Evolutionary conservation across 805 yeast genomes (phyloP).

Genomic region (Cyberlindnera xishuangbannaensis): DNA sequence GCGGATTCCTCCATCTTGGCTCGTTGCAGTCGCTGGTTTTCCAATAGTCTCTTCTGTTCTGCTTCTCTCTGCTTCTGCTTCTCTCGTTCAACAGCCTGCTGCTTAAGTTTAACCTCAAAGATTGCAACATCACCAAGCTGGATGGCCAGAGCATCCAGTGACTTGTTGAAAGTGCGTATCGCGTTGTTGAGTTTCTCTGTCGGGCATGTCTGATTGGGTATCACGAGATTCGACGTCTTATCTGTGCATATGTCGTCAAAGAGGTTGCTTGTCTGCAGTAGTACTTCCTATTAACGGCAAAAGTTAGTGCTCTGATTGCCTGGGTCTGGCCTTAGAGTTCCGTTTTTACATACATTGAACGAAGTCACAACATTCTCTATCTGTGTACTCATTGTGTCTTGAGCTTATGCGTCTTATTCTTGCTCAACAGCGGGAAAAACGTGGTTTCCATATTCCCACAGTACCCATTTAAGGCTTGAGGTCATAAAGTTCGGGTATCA

Average conservation of each 20-base stretch:
- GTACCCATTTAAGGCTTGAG: no score
- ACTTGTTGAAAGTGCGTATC: slow-evolving; percentile 17
- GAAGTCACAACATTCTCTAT: slow-evolving; percentile 11
- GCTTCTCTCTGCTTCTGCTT: slow-evolving; percentile 7
- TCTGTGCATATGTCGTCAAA: slow-evolving; percentile 21
- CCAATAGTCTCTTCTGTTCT: slow-evolving; percentile 1
- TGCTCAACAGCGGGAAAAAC: no score
- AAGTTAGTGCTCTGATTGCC: no score
- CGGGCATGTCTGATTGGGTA: slow-evolving; percentile 16
- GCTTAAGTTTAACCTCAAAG: slow-evolving; percentile 16
- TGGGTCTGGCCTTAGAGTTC: no score
- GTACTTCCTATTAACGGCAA: slow-evolving; percentile 17
- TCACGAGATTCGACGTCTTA: slow-evolving; percentile 19
- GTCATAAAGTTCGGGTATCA: no score
- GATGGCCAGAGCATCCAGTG: slow-evolving; percentile 18
- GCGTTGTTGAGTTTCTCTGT: slow-evolving; percentile 11
- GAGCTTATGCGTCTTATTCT: background rate
- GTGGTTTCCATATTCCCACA: no score
- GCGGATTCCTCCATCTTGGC: background rate
- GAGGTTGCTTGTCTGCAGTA: slow-evolving; percentile 18
- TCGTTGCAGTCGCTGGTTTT: no score
- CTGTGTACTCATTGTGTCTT: slow-evolving; percentile 10
- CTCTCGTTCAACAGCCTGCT: slow-evolving; percentile 14
- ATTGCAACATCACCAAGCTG: slow-evolving; percentile 21
- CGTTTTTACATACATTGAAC: slow-evolving; percentile 9